These are phyloP conservation scores for Leccinum disarticulatum DNA, from an alignment of 768 basidiomycete species.

Conservation along the genomic window DNA sequence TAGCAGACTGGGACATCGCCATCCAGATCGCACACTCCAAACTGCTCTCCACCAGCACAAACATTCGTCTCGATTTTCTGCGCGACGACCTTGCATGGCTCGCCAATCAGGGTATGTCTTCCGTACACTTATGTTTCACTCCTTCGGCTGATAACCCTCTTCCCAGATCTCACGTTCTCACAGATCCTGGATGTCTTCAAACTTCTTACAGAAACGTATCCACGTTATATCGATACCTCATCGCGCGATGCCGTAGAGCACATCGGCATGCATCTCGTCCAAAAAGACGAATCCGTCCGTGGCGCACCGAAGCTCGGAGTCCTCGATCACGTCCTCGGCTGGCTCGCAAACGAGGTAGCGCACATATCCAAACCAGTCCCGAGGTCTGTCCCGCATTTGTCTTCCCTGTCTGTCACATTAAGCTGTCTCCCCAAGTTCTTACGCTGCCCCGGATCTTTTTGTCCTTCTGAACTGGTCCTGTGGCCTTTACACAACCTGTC, in stretches of 20 bases:
- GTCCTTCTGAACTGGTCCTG: constrained; percentile 74
- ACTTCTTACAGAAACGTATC: constrained; percentile 72
- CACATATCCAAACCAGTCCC: constrained; percentile 53
- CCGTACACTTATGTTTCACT: not conserved
- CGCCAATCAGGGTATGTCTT: constrained; percentile 52
- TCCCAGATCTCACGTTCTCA: constrained; percentile 55
- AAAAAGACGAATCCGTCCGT: constrained; percentile 53
- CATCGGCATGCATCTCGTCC: constrained; percentile 62
- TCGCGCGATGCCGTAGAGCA: constrained; percentile 73
- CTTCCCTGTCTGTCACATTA: not conserved
- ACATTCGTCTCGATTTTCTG: constrained; percentile 55
- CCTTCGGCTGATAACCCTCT: constrained; percentile 3
- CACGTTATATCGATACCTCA: constrained; percentile 69
- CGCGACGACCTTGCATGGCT: constrained; percentile 60
- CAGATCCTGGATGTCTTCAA: constrained; percentile 71
- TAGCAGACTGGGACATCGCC: constrained; percentile 53
- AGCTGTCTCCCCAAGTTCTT: constrained; percentile 37
- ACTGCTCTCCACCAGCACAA: constrained; percentile 55
- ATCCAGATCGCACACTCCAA: constrained; percentile 51
- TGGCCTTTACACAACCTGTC: constrained; percentile 55
- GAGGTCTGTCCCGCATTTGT: constrained; percentile 46
- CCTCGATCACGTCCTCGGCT: constrained; percentile 70
- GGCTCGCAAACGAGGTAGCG: constrained; percentile 69
- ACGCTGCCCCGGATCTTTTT: constrained; percentile 61
- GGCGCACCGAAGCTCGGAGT: constrained; percentile 53